A percentile compares a stretch with the other conserved stretches of the same genome.
phyloP scores from a whole-genome alignment of 176 grass and related monocot genomes.

The Tillandsia fasciculata region DNA sequence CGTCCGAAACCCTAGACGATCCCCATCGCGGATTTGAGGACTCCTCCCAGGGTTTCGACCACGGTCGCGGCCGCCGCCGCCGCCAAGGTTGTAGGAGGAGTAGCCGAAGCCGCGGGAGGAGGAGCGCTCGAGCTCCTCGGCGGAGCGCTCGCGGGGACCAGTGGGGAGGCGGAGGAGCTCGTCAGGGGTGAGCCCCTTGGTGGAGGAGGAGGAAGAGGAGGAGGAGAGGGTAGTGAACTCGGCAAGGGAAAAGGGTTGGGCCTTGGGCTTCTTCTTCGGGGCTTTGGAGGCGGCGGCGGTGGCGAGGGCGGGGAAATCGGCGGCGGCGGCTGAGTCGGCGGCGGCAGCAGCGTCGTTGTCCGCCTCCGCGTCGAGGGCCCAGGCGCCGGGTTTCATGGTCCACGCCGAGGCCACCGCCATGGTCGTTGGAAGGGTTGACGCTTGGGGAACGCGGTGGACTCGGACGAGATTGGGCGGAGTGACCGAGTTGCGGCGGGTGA shows the following conservation, averaged over 20 bases:
- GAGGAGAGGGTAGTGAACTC: conserved; percentile 36
- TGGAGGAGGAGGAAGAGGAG: conserved; percentile 14
- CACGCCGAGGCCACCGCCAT: conserved; percentile 56
- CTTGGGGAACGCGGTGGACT: too few species aligned
- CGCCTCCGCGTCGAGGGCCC: conserved; percentile 62
- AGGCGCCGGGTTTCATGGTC: conserved; percentile 46
- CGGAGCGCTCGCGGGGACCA: conserved; percentile 41
- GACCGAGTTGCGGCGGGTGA: too few species aligned
- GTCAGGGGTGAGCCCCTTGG: conserved; percentile 22
- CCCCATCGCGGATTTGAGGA: conserved; percentile 6
- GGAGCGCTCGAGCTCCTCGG: conserved; percentile 39
- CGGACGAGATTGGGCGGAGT: too few species aligned
- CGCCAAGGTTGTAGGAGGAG: conserved; percentile 12
- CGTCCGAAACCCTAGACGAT: conserved; percentile 28
- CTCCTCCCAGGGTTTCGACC: conserved; percentile 6
- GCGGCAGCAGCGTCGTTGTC: conserved; percentile 26
- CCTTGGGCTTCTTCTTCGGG: conserved; percentile 57
- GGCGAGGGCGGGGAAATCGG: conserved; percentile 49
- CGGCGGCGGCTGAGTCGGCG: conserved; percentile 10
- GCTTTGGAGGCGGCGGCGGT: conserved; percentile 38
- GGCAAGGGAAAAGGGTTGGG: conserved; percentile 31
- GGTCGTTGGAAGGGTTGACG: neutral
- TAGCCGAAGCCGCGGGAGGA: conserved; percentile 28
- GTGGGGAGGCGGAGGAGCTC: conserved; percentile 31
- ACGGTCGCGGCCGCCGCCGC: neutral